These are phyloP conservation scores for Parachlorella kessleri DNA, from an alignment of 139 green algal species.

Conservation along the genomic window DNA sequence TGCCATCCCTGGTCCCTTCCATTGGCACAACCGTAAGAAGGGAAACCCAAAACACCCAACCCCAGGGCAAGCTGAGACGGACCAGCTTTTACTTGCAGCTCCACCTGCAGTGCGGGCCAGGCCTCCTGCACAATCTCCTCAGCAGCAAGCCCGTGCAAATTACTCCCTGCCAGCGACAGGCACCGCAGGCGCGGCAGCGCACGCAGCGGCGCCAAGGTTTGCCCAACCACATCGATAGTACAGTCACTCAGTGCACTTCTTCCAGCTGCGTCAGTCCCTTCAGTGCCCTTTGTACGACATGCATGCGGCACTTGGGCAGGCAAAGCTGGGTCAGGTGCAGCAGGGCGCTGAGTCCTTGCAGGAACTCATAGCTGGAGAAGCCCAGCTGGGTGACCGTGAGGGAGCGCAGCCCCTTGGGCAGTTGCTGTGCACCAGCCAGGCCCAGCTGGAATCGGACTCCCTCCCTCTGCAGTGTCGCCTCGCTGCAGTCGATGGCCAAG, in stretches of 20 bases:
- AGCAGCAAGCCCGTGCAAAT: not conserved
- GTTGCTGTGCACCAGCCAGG: not conserved
- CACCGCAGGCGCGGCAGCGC: not conserved
- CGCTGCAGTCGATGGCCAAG: too few species aligned
- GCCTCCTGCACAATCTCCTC: not conserved
- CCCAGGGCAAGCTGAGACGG: too few species aligned
- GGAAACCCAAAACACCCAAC: too few species aligned
- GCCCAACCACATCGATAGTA: not conserved
- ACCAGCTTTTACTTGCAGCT: too few species aligned
- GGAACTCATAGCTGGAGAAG: not conserved
- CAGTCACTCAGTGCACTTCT: not conserved
- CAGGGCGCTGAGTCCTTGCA: not conserved
- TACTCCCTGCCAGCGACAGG: not conserved
- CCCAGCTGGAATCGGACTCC: too few species aligned
- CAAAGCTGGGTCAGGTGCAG: not conserved
- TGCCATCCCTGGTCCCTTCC: too few species aligned
- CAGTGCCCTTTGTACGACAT: not conserved
- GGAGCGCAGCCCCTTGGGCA: not conserved
- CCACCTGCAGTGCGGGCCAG: too few species aligned
- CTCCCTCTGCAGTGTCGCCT: too few species aligned
- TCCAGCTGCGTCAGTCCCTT: not conserved
- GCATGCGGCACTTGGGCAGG: not conserved
- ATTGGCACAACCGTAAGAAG: too few species aligned
- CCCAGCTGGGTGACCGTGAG: not conserved
- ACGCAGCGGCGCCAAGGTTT: not conserved